Evolutionary conservation across 2,329 filamentous ascomycete genomes (phyloP), one percentile per base, ranked within the genome.

Genomic region (Trichoderma breve): DNA sequence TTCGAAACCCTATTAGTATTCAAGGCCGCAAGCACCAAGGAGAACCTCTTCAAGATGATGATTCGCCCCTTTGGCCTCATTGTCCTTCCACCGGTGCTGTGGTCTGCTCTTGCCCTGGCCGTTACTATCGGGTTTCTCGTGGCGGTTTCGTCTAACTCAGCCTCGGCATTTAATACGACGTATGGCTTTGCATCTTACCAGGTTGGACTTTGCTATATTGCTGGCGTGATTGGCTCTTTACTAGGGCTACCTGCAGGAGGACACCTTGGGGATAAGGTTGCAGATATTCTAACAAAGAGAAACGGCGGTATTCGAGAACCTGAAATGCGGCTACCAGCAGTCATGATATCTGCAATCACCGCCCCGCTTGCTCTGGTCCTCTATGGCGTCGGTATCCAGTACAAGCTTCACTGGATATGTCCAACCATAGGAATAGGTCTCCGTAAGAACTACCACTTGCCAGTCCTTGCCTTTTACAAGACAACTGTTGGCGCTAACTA

Each of bases 241-340:
- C 43, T 86, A 5, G 87, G 85, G 12, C 83, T 87, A n/a, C 82
- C 84, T 3, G 82, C 84, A 3, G 86, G 87, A 8, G 87, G 87
- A 0, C 78, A 81, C 34, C 74, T 86, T 1, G 83, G 83, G 3
- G 84, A 89, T 74, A 81, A 80, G 76, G 78, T 84, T 9, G 85
- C 86, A 21, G 84, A 86, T 63, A 82, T 79, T 70, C 80, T 86
- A 26, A 89, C 88, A 0, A 80, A 78, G 67, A 81, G 82, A 32
- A 90, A 89, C 74, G 82, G 83, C 4, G 88, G 88, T 6, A 82
- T 90, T 24, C 82, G 87, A n/a, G 84, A 88, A 64, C 86, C 88
- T 0, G 87, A 89, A 76, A 89, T 90, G 87, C 82, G 88, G n/a
- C 78, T 90, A 6, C 87, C 87, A 1, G 85, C 85, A 5, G 82